Percentiles rank a stretch among this genome's conserved stretches.
Evolutionary conservation across 257 asterid species (phyloP).

Genomic region (Parsonsia alboflavescens): DNA sequence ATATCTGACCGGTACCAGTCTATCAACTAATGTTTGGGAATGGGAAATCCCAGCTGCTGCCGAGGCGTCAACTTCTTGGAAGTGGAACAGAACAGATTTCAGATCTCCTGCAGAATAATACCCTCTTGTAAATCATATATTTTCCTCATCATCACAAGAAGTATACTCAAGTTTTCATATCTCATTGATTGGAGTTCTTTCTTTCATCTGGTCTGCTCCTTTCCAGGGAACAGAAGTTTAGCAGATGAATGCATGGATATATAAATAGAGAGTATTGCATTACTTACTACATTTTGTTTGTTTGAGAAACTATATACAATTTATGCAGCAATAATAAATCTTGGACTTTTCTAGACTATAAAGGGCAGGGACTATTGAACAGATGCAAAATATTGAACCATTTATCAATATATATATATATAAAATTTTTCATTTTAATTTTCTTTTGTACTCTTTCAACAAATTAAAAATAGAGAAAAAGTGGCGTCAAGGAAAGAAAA

Average conservation of each 20-base stretch:
- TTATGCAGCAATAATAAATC: neutral
- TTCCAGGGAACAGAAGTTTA: neutral
- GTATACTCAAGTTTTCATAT: neutral
- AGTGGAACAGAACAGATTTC: neutral
- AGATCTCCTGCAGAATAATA: neutral
- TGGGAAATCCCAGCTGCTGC: too few relatives aligned
- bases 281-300: neutral
- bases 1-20: conserved; percentile 63
- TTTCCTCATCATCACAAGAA: neutral
- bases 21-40: conserved; percentile 26
- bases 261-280: neutral
- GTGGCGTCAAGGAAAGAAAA: too few relatives aligned
- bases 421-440: too few relatives aligned
- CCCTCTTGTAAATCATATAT: neutral
- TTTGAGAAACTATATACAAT: neutral
- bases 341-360: neutral
- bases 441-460: too few relatives aligned
- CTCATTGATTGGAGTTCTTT: neutral
- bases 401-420: too few relatives aligned
- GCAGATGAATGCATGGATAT: neutral
- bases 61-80: neutral
- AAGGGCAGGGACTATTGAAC: neutral
- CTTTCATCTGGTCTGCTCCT: neutral
- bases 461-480: too few relatives aligned
- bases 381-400: neutral